These are phyloP conservation scores for Carallia pectinifolia DNA, from an alignment of 345 rosid species.

Conservation along the genomic window DNA sequence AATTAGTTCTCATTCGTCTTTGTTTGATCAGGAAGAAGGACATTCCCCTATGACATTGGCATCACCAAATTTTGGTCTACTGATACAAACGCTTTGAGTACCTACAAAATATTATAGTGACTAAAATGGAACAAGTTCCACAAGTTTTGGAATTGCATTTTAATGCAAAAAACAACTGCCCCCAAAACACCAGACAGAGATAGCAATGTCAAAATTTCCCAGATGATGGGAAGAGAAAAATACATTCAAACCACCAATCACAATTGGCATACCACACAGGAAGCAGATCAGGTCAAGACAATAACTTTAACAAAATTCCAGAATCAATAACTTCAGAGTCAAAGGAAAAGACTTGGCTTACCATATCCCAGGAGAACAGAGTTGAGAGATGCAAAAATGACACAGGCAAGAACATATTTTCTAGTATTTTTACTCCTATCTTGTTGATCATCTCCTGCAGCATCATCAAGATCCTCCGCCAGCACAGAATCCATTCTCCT, in stretches of 20 bases:
- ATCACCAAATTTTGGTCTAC: not conserved
- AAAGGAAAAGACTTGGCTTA: conserved; percentile 18
- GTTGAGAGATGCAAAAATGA: conserved; percentile 82
- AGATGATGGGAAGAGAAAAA: not conserved
- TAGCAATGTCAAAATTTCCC: not conserved
- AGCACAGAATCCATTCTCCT: conserved; percentile 66
- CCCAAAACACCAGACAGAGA: not conserved
- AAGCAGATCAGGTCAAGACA: not conserved
- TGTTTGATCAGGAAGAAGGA: not conserved
- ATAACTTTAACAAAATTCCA: not conserved
- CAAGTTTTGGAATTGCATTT: not conserved
- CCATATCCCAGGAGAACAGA: conserved; percentile 94
- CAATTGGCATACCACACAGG: not conserved
- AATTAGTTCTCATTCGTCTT: not conserved
- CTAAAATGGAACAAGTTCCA: not conserved
- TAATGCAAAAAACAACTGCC: not conserved
- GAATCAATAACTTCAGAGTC: not conserved
- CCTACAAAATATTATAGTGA: too few species aligned
- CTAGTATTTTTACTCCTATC: conserved; percentile 6
- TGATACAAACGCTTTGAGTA: not conserved
- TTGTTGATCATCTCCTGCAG: conserved; percentile 19
- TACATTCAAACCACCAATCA: not conserved
- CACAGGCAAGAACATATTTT: conserved; percentile 59
- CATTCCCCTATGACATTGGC: not conserved
- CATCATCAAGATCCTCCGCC: conserved; percentile 15